Percentiles rank a stretch among this genome's conserved stretches.
Evolutionary conservation across 164 flowering plant genomes (phyloP).

Genomic region (Vitis vinifera): DNA sequence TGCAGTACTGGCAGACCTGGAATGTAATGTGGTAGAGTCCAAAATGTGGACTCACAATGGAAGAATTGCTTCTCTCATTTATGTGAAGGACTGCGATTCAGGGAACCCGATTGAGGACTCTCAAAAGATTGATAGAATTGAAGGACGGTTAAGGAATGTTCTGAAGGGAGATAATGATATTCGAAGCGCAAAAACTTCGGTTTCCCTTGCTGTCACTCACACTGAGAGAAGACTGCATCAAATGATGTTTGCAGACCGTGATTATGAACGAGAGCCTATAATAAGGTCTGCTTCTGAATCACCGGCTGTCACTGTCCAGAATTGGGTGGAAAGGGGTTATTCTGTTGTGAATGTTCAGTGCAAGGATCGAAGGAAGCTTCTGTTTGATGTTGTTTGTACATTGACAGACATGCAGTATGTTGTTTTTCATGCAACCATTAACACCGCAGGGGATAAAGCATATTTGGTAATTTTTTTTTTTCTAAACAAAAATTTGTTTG

Average conservation of each 20-base stretch:
- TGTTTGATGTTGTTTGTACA: slow-evolving; percentile 72
- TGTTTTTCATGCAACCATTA: slow-evolving; percentile 63
- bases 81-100: slow-evolving; percentile 58
- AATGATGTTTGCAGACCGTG: slow-evolving; percentile 85
- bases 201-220: slow-evolving; percentile 62
- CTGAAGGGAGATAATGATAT: slow-evolving; percentile 70
- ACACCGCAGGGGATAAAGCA: slow-evolving; percentile 45
- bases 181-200: slow-evolving; percentile 58
- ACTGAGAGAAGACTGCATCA: slow-evolving; percentile 79
- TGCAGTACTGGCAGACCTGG: slow-evolving; percentile 65
- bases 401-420: slow-evolving; percentile 75
- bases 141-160: slow-evolving; percentile 55
- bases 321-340: slow-evolving; percentile 57
- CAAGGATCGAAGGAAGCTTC: slow-evolving; percentile 56
- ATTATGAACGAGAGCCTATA: slow-evolving; percentile 51
- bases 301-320: slow-evolving; percentile 52
- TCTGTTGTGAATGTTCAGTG: slow-evolving; percentile 65
- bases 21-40: slow-evolving; percentile 73
- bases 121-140: slow-evolving; percentile 45
- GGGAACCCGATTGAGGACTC: slow-evolving; percentile 66
- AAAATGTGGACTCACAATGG: slow-evolving; percentile 90
- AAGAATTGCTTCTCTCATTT: slow-evolving; percentile 63
- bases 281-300: slow-evolving; percentile 19
- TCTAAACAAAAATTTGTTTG: not conserved
- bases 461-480: slow-evolving; percentile 36